These are phyloP conservation scores for Kingdonia uniflora DNA, from an alignment of 164 flowering plant species.

Conservation along the genomic window DNA sequence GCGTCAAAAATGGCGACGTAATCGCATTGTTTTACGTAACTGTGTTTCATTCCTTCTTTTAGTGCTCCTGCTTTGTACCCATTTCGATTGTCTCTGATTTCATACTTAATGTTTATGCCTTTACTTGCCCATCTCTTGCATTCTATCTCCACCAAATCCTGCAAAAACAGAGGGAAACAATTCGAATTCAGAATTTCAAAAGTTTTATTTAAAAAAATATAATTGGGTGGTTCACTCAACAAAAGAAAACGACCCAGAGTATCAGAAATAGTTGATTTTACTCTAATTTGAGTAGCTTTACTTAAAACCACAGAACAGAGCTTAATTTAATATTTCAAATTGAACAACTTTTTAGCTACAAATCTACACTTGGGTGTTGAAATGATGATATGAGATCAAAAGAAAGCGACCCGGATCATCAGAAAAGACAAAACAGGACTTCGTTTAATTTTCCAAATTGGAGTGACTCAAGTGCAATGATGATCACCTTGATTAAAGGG, in stretches of 20 bases:
- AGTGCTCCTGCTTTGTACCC: constrained; percentile 89
- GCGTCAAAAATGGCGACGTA: constrained; percentile 77
- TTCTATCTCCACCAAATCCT: constrained; percentile 64
- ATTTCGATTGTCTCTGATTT: constrained; percentile 60
- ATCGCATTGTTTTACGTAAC: constrained; percentile 71
- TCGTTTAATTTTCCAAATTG: not conserved
- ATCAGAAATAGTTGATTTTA: too few species aligned
- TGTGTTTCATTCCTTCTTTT: constrained; percentile 68
- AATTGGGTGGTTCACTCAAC: too few species aligned
- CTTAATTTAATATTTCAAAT: too few species aligned
- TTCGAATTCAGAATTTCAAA: not conserved
- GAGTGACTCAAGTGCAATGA: not conserved
- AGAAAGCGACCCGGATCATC: too few species aligned
- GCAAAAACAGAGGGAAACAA: constrained; percentile 4
- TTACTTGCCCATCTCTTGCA: constrained; percentile 79
- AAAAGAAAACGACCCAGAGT: too few species aligned
- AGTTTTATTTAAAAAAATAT: too few species aligned
- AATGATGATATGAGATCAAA: too few species aligned
- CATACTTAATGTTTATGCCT: constrained; percentile 63
- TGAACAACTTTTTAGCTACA: too few species aligned
- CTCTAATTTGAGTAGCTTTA: too few species aligned
- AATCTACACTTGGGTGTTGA: too few species aligned
- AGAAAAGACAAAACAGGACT: too few species aligned
- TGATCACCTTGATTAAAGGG: constrained; percentile 52
- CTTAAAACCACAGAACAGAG: too few species aligned